Percentiles rank a stretch among this genome's conserved stretches.
Conservation (phyloP, 2,329 filamentous ascomycete genomes). For the Beauveria brongniartii region DNA sequence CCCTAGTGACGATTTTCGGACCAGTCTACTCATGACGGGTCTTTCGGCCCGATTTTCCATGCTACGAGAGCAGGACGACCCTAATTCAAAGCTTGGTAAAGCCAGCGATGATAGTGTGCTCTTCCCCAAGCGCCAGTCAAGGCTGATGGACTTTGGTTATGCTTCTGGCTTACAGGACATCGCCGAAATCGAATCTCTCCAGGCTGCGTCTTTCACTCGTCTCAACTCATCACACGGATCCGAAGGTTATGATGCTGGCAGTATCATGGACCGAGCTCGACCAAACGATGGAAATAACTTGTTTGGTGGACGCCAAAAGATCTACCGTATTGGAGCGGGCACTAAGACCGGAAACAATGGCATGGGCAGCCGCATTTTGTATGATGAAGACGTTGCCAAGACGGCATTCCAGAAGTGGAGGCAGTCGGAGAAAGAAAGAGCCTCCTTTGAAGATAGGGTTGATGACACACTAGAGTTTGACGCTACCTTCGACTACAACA, state of each 20-base stretch:
- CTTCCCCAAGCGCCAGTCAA: constrained; percentile 71
- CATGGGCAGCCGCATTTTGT: constrained; percentile 63
- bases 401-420: constrained; percentile 78
- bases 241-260: constrained; percentile 61
- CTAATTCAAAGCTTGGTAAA: constrained; percentile 80
- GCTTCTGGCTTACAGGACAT: constrained; percentile 66
- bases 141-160: constrained; percentile 62
- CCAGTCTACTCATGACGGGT: constrained; percentile 91
- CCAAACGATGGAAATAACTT: constrained; percentile 85
- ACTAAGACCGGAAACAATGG: constrained; percentile 30
- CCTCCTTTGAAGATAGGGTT: constrained; percentile 30
- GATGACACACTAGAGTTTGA: constrained; percentile 31
- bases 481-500: constrained; percentile 55
- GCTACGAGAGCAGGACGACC: constrained; percentile 90
- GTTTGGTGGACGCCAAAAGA: constrained; percentile 92
- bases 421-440: constrained; percentile 50
- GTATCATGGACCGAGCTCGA: constrained; percentile 77
- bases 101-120: constrained; percentile 92
- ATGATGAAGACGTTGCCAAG: constrained; percentile 77
- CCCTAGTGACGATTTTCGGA: constrained; percentile 81
- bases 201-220: constrained; percentile 51
- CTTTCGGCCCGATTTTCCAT: constrained; percentile 94
- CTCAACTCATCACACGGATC: constrained; percentile 57
- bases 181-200: constrained; percentile 79
- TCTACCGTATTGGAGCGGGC: constrained; percentile 71